Evolutionary conservation across 2,329 filamentous ascomycete genomes (phyloP).

Genomic region (Pseudogymnoascus sp.): DNA sequence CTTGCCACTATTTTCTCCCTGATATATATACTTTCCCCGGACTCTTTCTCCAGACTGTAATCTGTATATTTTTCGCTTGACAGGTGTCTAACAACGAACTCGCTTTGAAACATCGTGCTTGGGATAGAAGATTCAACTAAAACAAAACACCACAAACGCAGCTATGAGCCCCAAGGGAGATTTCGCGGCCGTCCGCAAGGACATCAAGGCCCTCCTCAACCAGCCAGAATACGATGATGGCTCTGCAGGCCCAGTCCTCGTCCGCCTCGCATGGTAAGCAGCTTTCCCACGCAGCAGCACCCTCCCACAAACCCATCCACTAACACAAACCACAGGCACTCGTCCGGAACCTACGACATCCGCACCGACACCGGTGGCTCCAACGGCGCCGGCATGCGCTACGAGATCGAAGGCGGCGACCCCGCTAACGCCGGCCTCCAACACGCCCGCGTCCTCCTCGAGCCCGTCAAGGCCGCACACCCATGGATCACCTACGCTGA

Average conservation of each 20-base stretch:
- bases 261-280: slow-evolving; percentile 55
- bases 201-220: slow-evolving; percentile 47
- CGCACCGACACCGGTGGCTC: slow-evolving; percentile 55
- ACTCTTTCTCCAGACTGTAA: slow-evolving; percentile 8
- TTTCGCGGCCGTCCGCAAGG: slow-evolving; percentile 51
- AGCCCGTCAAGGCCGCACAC: slow-evolving; percentile 53
- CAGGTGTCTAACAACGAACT: not conserved
- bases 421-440: slow-evolving; percentile 60
- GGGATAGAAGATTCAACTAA: not conserved
- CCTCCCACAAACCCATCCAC: not conserved
- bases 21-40: slow-evolving; percentile 4
- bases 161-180: slow-evolving; percentile 47
- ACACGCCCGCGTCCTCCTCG: slow-evolving; percentile 57
- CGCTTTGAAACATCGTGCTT: not conserved
- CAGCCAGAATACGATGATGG: slow-evolving; percentile 62
- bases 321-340: slow-evolving; percentile 42
- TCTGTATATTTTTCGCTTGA: not conserved
- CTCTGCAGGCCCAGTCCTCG: slow-evolving; percentile 56
- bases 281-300: not conserved
- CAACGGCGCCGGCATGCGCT: slow-evolving; percentile 62
- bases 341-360: slow-evolving; percentile 55
- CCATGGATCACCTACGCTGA: slow-evolving; percentile 62
- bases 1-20: slow-evolving; percentile 1
- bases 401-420: slow-evolving; percentile 58
- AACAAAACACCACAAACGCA: not conserved